Percentiles rank a stretch among this genome's conserved stretches.
phyloP scores from a whole-genome alignment of 208 protist genomes.

The Crithidia expoeki region DNA sequence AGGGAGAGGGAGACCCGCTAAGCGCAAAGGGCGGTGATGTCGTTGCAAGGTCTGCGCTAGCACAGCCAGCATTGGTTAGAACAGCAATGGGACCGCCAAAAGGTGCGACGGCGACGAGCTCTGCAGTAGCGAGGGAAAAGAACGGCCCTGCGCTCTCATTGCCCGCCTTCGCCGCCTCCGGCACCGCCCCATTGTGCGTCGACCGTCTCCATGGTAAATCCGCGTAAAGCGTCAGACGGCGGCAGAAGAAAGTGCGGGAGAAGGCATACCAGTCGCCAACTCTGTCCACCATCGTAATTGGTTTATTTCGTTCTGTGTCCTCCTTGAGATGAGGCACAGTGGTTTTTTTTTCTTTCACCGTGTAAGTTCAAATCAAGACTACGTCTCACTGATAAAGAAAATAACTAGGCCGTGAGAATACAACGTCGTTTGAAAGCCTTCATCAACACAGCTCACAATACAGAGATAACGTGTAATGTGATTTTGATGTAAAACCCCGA shows the following conservation, averaged over 20 bases:
- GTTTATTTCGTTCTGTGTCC: not conserved
- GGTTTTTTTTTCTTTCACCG: constrained; percentile 8
- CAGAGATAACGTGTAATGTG: not conserved
- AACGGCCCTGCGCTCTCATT: not conserved
- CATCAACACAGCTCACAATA: too few species aligned
- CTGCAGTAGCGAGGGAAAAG: constrained; percentile 17
- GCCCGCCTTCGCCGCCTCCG: not conserved
- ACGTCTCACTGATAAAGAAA: too few species aligned
- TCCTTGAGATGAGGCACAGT: too few species aligned
- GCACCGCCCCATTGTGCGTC: not conserved
- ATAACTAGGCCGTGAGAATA: too few species aligned
- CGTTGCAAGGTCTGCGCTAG: too few species aligned
- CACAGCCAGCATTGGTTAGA: not conserved
- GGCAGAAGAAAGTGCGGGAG: constrained; percentile 41
- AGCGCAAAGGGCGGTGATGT: not conserved
- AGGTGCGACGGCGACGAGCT: constrained; percentile 25
- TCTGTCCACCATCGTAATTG: constrained; percentile 40
- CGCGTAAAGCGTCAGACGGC: constrained; percentile 45
- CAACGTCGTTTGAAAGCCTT: too few species aligned
- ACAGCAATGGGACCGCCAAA: constrained; percentile 51
- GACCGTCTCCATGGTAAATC: constrained; percentile 28
- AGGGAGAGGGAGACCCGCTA: not conserved
- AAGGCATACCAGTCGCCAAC: constrained; percentile 65
- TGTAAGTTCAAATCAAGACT: too few species aligned
- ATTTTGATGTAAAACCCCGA: too few species aligned